Conservation (phyloP, 768 basidiomycete species). For the Tulasnella sp. region DNA sequence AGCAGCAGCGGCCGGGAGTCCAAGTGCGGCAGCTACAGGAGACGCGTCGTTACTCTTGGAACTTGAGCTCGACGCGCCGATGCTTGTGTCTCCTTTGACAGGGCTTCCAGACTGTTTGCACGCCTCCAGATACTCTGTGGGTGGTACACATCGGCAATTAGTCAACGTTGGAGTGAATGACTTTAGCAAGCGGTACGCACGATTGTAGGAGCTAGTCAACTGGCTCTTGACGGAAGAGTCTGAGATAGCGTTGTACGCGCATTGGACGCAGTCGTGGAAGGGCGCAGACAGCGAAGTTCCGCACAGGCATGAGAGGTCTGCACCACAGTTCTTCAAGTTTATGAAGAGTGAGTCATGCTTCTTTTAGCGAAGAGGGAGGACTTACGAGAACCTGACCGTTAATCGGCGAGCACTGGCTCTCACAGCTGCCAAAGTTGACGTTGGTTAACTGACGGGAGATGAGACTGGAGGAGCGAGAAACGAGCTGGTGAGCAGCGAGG, state of each 20-base stretch:
- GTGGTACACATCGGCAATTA: neutral
- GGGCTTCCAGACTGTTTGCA: neutral
- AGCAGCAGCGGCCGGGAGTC: too few relatives aligned
- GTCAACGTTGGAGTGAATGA: neutral
- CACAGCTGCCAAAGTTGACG: neutral
- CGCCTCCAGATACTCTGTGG: neutral
- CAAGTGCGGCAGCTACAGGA: too few relatives aligned
- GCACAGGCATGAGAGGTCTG: neutral
- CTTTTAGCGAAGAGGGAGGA: neutral
- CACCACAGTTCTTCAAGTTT: neutral
- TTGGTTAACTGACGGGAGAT: neutral
- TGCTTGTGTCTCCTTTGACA: neutral
- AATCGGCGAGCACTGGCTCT: neutral
- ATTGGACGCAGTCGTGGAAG: neutral
- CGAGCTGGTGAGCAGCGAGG: neutral
- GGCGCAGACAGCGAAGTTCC: neutral
- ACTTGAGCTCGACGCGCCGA: neutral
- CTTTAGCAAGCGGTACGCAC: neutral
- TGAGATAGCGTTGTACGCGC: neutral
- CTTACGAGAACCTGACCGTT: neutral
- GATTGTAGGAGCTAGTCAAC: neutral
- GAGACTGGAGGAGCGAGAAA: neutral
- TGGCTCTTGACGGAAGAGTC: neutral
- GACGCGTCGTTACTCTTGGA: too few relatives aligned
- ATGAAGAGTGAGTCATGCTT: neutral